Conservation (phyloP, 2,329 filamentous ascomycete genomes). For the Hyphodiscus sp. region DNA sequence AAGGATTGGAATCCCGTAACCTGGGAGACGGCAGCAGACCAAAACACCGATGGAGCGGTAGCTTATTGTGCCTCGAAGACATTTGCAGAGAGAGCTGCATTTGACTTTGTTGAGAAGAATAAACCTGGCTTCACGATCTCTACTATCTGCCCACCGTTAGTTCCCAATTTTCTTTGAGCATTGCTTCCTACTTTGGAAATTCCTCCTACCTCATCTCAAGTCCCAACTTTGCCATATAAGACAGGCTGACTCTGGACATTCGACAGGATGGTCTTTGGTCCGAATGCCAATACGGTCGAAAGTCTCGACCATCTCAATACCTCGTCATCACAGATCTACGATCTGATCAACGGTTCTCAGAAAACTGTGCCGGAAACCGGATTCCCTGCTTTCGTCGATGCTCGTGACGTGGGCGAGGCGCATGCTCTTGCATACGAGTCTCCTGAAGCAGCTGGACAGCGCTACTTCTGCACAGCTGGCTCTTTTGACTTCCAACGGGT, state of each 20-base stretch:
- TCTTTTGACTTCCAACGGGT: slow-evolving; percentile 55
- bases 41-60: slow-evolving; percentile 6
- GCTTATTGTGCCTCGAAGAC: slow-evolving; percentile 41
- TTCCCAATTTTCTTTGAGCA: no score
- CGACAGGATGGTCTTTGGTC: slow-evolving; percentile 55
- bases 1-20: slow-evolving; percentile 48
- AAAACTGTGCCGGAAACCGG: slow-evolving; percentile 48
- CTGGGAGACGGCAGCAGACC: slow-evolving; percentile 33
- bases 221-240: no score
- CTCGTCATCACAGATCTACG: slow-evolving; percentile 61
- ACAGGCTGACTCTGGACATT: no score
- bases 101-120: slow-evolving; percentile 50
- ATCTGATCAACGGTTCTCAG: slow-evolving; percentile 53
- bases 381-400: slow-evolving; percentile 46
- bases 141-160: slow-evolving; percentile 54
- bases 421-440: slow-evolving; percentile 52
- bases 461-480: slow-evolving; percentile 54
- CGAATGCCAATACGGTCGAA: slow-evolving; percentile 53
- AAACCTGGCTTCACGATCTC: slow-evolving; percentile 49
- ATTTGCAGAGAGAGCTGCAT: slow-evolving; percentile 60
- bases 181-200: no score
- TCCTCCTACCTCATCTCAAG: no score
- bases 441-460: slow-evolving; percentile 49
- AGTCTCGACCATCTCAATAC: slow-evolving; percentile 59
- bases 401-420: slow-evolving; percentile 52